Evolutionary conservation across 805 yeast species (phyloP), one percentile per base, ranked within the genome.

Genomic region (Zygotorulaspora sp.): DNA sequence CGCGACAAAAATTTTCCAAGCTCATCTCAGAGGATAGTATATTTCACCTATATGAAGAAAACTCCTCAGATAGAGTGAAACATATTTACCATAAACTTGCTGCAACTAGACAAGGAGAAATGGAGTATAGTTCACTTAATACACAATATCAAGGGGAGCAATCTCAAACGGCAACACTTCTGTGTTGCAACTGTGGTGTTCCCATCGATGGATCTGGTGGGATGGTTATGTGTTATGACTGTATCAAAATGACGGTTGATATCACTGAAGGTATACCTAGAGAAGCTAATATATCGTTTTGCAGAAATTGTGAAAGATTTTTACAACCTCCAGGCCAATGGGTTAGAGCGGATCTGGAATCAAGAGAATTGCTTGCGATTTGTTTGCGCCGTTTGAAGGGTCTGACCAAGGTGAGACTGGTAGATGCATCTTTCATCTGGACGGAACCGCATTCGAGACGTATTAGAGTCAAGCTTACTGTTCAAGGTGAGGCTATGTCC

Each of bases 391-490:
- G 90, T 59, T 71, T 92, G 55, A 86, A 83, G 53, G 97, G 97
- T 40, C 71, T 92, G 50, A 80, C 77, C 49, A 83, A 84, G 55
- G 92, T 88, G 31, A 71, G 96, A 52, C 69, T 92, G 43, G 78
- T 87, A 28, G 97, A 92, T 66, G 99, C 98, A 2, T 76, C 89
- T 4, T 92, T 89, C 54, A 78, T 94, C 45, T 92, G 99, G 99
- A 92, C 99, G 1, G 99, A 92, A 67, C 98, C 99, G 3, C 99
- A 92, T 63, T 88, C 97, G 18, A 77, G 98, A 64, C 81, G 99
- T 70, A 78, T 90, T 44, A 79, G 88, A 62, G 78, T 94, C 47
- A 88, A 89, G 57, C 66, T 92, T 38, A 87, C 97, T 0, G 96
- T 92, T 20, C 97, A 90, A 65, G 97, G 97, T 49, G 98, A 92